Evolutionary conservation across 2,329 filamentous ascomycete species (phyloP).

Genomic region (Xylaria sp.): DNA sequence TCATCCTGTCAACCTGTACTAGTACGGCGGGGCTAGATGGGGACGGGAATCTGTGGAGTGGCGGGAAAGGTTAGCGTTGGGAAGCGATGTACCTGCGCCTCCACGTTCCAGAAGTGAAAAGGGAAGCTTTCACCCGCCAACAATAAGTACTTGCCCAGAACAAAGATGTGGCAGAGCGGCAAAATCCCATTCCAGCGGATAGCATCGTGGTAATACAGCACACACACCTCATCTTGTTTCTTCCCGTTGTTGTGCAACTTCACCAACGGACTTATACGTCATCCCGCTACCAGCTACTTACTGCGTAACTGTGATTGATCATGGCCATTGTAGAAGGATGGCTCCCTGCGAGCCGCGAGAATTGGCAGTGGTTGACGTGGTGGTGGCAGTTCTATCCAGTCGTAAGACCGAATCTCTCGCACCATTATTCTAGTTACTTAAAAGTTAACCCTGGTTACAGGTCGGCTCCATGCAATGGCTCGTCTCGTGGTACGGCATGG

Average conservation of each 20-base stretch:
- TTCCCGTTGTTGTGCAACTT: background rate
- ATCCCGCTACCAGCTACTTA: background rate
- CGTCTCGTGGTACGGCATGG: slow-evolving; percentile 85
- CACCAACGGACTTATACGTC: background rate
- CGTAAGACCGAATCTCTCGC: slow-evolving; percentile 52
- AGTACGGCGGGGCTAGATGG: background rate
- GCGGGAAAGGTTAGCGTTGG: background rate
- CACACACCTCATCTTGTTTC: background rate
- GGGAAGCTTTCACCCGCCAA: background rate
- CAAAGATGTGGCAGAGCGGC: background rate
- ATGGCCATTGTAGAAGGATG: slow-evolving; percentile 65
- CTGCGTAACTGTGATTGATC: background rate
- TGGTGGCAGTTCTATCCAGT: slow-evolving; percentile 67
- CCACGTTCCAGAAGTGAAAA: background rate
- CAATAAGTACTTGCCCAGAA: background rate
- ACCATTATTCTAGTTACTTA: slow-evolving; percentile 12
- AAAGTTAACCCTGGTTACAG: slow-evolving; percentile 59
- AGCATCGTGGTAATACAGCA: background rate
- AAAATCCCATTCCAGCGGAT: background rate
- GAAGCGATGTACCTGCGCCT: background rate
- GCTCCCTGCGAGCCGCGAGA: slow-evolving; percentile 67
- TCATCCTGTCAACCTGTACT: no score
- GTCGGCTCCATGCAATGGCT: slow-evolving; percentile 79
- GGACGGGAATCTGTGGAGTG: background rate
- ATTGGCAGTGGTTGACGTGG: slow-evolving; percentile 65